These are phyloP conservation scores for Backusella australiensis DNA, from an alignment of 192 early-diverging fungal genomes.

Conservation along the genomic window DNA sequence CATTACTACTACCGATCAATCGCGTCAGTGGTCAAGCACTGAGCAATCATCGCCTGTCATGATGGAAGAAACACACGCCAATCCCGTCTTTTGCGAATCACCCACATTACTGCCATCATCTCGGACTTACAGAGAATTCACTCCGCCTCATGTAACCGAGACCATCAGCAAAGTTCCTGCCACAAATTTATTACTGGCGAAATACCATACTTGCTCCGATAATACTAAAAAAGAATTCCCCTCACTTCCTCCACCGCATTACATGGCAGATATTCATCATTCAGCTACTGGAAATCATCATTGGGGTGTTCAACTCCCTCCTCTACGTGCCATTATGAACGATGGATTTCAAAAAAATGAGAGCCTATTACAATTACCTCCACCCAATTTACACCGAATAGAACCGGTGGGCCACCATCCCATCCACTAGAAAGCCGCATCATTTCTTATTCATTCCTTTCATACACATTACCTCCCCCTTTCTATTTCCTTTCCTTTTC, in stretches of 20 bases:
- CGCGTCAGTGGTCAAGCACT: background rate
- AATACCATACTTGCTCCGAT: constrained; percentile 10
- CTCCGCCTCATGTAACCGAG: background rate
- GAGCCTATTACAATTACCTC: background rate
- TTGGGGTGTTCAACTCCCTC: constrained; percentile 19
- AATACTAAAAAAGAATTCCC: background rate
- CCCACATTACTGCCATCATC: background rate
- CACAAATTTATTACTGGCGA: background rate
- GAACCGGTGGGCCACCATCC: background rate
- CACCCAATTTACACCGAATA: constrained; percentile 5
- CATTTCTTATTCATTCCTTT: background rate
- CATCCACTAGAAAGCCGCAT: background rate
- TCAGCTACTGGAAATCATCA: background rate
- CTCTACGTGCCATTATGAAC: constrained; percentile 18
- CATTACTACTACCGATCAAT: background rate
- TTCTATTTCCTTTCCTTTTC: background rate
- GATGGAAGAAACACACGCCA: background rate
- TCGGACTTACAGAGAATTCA: background rate
- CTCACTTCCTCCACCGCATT: background rate
- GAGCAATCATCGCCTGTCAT: background rate
- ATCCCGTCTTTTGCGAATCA: background rate
- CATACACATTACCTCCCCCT: background rate
- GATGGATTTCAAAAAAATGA: background rate
- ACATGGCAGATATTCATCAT: background rate
- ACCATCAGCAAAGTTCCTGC: background rate